Evolutionary conservation across 768 basidiomycete species (phyloP), one percentile per base, ranked within the genome.

Genomic region (Kwoniella sp.): DNA sequence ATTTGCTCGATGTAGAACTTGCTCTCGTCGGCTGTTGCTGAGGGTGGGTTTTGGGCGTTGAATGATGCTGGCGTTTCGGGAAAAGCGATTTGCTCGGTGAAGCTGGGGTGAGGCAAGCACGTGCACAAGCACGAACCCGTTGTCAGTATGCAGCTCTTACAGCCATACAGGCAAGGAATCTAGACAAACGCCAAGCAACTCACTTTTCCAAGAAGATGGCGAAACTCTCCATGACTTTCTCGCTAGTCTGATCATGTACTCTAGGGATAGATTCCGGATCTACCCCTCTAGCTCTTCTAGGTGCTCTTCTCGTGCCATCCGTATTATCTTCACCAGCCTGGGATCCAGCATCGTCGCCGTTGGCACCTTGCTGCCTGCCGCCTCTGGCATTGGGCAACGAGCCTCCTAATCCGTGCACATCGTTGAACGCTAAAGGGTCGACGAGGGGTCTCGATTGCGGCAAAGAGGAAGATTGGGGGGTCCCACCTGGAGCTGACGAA

Each of bases 211-310:
- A 81, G 81, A 99, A 97, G 1, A 86, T 86, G 78, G 92, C 90
- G 74, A 98, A 97, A 73, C 88, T 88, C 73, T 94, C 90, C 60
- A 89, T 88, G 3, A 98, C 91, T 71, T 90, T 91, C 82, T 98
- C 94, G 57, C 95, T 95, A 21, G 97, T 95, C 30, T 90, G 88
- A 81, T 98, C 96, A 71, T 88, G 88, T 1, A 98, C 93, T 55
- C 91, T 82, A 2, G 93, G 90, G 0, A 96, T 85, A 71, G 93
- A 90, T 13, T 78, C 81, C 25, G 58, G 62, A 54, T 79, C 69
- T 9, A 71, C 55, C 0, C 49, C 37, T 27, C 64, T 65, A 22
- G 62, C 50, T 49, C 59, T 19, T 19, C 67, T 60, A 19, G 56
- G 44, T 24, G 64, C 70, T 30, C 67, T 25, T 33, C 70, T 52